Percentiles rank a stretch among this genome's conserved stretches.
phyloP scores from a whole-genome alignment of 805 yeast genomes.

The Debaryomyces maramus region DNA sequence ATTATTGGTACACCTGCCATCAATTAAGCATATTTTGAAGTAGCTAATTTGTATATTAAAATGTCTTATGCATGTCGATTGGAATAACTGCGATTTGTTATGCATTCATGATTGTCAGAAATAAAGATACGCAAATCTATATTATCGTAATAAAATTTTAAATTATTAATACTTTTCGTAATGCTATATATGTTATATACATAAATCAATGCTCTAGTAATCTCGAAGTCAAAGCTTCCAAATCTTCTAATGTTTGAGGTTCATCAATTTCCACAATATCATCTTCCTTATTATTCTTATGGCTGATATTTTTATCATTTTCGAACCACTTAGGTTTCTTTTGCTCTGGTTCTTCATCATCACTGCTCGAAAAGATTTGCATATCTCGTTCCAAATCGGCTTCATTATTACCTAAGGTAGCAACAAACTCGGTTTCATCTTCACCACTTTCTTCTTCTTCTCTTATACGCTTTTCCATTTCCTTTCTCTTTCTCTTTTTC shows the following conservation, averaged over 20 bases:
- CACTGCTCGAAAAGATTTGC: slow-evolving; percentile 33
- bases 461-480: slow-evolving; percentile 57
- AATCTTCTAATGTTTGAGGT: slow-evolving; percentile 89
- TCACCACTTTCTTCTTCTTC: slow-evolving; percentile 41
- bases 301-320: slow-evolving; percentile 25
- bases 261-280: slow-evolving; percentile 71
- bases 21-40: slow-evolving; percentile 2
- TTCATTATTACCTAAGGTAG: slow-evolving; percentile 19
- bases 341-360: slow-evolving; percentile 31
- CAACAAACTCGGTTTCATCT: slow-evolving; percentile 26
- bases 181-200: slow-evolving; percentile 3
- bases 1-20: slow-evolving; percentile 32
- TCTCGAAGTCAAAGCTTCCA: slow-evolving; percentile 78
- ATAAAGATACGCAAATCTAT: no score
- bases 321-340: slow-evolving; percentile 55
- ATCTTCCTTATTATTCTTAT: slow-evolving; percentile 24
- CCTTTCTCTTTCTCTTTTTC: slow-evolving; percentile 86
- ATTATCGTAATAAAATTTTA: background rate
- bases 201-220: slow-evolving; percentile 29
- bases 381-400: slow-evolving; percentile 49
- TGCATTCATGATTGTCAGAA: no score
- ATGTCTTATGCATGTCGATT: no score
- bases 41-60: slow-evolving; percentile 4
- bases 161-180: background rate
- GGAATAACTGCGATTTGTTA: no score